Conservation (phyloP, 2,329 filamentous ascomycete genomes). For the Fusarium annulatum region DNA sequence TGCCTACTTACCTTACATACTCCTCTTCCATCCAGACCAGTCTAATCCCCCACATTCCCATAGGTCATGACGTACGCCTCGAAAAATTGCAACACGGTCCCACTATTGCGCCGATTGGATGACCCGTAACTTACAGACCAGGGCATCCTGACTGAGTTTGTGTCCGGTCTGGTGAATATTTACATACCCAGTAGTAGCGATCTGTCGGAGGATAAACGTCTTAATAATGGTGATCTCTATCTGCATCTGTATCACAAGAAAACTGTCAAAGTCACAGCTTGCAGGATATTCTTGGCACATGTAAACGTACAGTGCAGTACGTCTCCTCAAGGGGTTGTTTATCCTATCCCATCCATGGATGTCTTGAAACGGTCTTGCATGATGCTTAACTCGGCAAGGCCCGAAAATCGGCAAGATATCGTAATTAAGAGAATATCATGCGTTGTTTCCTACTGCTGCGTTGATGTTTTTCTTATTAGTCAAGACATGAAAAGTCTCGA, state of each 20-base stretch:
- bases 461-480: slow-evolving; percentile 6
- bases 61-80: slow-evolving; percentile 30
- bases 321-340: background rate
- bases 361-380: slow-evolving; percentile 31
- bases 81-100: slow-evolving; percentile 14
- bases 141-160: background rate
- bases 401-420: slow-evolving; percentile 11
- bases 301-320: slow-evolving; percentile 6
- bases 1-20: background rate
- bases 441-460: background rate
- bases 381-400: slow-evolving; percentile 22
- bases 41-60: slow-evolving; percentile 30
- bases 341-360: slow-evolving; percentile 1
- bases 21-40: slow-evolving; percentile 30
- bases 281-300: slow-evolving; percentile 25
- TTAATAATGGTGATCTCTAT: slow-evolving; percentile 15
- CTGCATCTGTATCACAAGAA: slow-evolving; percentile 4
- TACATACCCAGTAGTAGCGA: background rate
- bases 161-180: background rate
- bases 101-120: slow-evolving; percentile 33
- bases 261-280: slow-evolving; percentile 6
- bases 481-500: slow-evolving; percentile 10
- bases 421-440: slow-evolving; percentile 10
- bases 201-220: background rate
- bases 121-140: background rate